phyloP scores from a whole-genome alignment of 345 rosid genomes.

The Brassica nigra region DNA sequence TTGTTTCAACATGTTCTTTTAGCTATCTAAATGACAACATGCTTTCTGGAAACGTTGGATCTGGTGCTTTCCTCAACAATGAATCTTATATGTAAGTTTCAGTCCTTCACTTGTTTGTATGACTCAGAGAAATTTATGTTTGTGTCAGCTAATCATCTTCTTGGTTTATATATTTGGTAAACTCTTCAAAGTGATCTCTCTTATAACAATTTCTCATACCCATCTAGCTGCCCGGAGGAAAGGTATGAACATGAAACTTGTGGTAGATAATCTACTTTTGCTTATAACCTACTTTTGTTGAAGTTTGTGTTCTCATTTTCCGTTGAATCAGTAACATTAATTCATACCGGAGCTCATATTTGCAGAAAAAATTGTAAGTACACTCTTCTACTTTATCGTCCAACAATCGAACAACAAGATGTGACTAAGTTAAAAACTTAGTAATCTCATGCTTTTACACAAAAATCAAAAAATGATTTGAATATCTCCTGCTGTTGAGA shows the following conservation, averaged over 20 bases:
- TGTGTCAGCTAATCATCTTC: not conserved
- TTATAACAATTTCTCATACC: slow-evolving; percentile 27
- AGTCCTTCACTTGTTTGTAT: not conserved
- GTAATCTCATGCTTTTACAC: not conserved
- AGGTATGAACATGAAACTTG: slow-evolving; percentile 4
- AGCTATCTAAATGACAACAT: slow-evolving; percentile 33
- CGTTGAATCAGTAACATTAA: slow-evolving; percentile 21
- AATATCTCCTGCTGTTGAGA: not conserved
- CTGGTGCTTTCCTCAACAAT: slow-evolving; percentile 3
- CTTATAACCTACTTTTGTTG: not conserved
- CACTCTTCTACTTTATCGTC: not conserved
- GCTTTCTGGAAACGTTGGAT: slow-evolving; percentile 20
- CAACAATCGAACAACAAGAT: not conserved
- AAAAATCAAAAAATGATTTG: not conserved
- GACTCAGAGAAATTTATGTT: not conserved
- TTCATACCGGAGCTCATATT: slow-evolving; percentile 25
- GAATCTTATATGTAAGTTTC: slow-evolving; percentile 22
- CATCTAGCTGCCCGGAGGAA: slow-evolving; percentile 2
- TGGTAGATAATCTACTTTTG: not conserved
- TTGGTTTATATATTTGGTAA: not conserved
- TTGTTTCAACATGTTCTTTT: not conserved
- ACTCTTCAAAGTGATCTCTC: slow-evolving; percentile 33
- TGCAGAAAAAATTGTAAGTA: slow-evolving; percentile 22
- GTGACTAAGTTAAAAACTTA: not conserved
- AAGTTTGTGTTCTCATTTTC: not conserved